phyloP scores from a whole-genome alignment of 2,329 filamentous ascomycete genomes.

The Pseudopyrenochaeta lycopersici region DNA sequence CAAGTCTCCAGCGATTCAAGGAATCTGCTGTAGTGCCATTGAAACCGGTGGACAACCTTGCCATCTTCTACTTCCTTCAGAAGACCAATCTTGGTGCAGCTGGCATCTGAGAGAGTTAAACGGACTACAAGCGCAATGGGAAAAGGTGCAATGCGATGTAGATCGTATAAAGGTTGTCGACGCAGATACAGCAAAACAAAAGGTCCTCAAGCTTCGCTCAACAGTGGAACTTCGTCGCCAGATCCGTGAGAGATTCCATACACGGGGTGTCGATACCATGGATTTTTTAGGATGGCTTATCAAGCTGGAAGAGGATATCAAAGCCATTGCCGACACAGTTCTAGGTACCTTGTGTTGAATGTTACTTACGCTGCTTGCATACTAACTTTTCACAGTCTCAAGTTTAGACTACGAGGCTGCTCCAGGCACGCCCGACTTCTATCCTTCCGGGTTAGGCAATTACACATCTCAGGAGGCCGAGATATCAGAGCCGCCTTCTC shows the following conservation, averaged over 20 bases:
- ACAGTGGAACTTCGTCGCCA: slow-evolving; percentile 30
- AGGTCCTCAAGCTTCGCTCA: slow-evolving; percentile 30
- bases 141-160: slow-evolving; percentile 19
- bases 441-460: slow-evolving; percentile 4
- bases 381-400: slow-evolving; percentile 8
- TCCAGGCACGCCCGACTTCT: slow-evolving; percentile 16
- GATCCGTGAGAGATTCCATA: slow-evolving; percentile 31
- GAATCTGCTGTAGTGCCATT: slow-evolving; percentile 17
- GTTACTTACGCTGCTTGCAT: neutral
- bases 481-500: slow-evolving; percentile 18
- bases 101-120: slow-evolving; percentile 25
- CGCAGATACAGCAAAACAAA: slow-evolving; percentile 25
- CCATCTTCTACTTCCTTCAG: slow-evolving; percentile 4
- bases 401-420: slow-evolving; percentile 14
- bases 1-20: slow-evolving; percentile 8
- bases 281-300: slow-evolving; percentile 35
- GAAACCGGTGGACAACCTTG: slow-evolving; percentile 17
- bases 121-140: slow-evolving; percentile 27
- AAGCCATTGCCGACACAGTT: slow-evolving; percentile 27
- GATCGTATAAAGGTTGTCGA: slow-evolving; percentile 19
- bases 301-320: slow-evolving; percentile 28
- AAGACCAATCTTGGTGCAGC: slow-evolving; percentile 16
- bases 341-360: slow-evolving; percentile 5
- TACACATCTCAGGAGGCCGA: slow-evolving; percentile 15
- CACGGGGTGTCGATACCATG: slow-evolving; percentile 24